Evolutionary conservation across 2,329 filamentous ascomycete species (phyloP), one percentile per base, ranked within the genome.

Genomic region (Chrysosporium queenslandicum): DNA sequence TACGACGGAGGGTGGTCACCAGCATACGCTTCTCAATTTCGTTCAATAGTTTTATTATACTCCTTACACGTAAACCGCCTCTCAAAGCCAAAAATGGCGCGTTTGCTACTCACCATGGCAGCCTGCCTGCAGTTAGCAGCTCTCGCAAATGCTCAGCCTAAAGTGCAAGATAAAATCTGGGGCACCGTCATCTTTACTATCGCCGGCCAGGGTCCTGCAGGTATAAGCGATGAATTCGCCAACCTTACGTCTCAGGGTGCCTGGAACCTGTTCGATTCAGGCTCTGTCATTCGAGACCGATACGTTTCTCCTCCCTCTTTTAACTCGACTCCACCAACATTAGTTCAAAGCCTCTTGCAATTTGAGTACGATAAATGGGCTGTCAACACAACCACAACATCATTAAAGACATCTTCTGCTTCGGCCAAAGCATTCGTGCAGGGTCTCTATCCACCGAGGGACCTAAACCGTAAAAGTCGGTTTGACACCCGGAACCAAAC

Each of bases 381-480:
- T 55, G 58, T 80, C 7, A 67, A 66, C 48, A 64, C 78, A 9
- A 63, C 74, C 43, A 69, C 78, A 0, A 63, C 71, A 23, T 69
- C 77, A 23, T 66, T 71, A 29, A 71, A 76, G 53, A 72, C 71
- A 51, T 69, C 72, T 2, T 61, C 73, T 30, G 74, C 74, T 1
- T 79, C 78, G 2, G 78, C 78, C 11, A 75, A 79, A 58, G 78
- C 80, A 2, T 82, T 82, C 59, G 73, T 82, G 70, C 78, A 82
- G 61, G 79, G 77, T 6, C 65, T 82, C 8, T 82, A 81, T 61
- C 79, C 79, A 30, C 77, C 78, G 11, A 57, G 32, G 6, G 14
- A 69, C 2, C 60, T 59, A 1, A 64, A 63, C 46, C 65, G 64
- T 51, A 58, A 62, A 43, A 61, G 63, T 18, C 62, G 62, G 49